These are phyloP conservation scores for Podospora conica DNA, from an alignment of 495 filamentous ascomycete species.

Conservation along the genomic window DNA sequence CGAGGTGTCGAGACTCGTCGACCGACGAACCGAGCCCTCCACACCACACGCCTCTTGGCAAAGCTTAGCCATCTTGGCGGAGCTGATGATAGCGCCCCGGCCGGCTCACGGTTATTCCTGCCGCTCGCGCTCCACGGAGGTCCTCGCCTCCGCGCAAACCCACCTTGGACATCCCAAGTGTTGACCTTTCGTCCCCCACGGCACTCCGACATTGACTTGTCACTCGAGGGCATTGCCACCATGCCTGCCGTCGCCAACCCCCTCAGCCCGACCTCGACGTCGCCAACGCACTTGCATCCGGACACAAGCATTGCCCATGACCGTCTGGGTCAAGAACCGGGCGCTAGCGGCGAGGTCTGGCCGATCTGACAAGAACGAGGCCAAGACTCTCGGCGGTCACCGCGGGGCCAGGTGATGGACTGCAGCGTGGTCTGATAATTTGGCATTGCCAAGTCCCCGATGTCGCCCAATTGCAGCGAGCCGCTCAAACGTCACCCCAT, in stretches of 20 bases:
- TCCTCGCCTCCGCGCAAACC: not conserved
- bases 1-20: not conserved
- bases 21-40: not conserved
- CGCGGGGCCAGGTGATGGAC: not conserved
- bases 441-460: not conserved
- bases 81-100: not conserved
- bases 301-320: not conserved
- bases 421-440: not conserved
- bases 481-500: not conserved
- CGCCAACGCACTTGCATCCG: not conserved
- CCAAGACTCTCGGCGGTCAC: not conserved
- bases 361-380: not conserved
- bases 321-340: not conserved
- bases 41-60: not conserved
- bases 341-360: not conserved
- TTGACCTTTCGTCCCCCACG: not conserved
- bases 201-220: not conserved
- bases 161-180: not conserved
- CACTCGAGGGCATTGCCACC: not conserved
- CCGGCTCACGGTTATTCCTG: not conserved
- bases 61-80: not conserved
- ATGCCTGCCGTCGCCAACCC: not conserved
- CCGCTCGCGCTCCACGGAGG: not conserved
- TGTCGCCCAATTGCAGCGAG: not conserved
- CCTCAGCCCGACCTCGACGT: not conserved